phyloP scores from a whole-genome alignment of 2,329 filamentous ascomycete genomes.

The Fusarium protoensiforme region DNA sequence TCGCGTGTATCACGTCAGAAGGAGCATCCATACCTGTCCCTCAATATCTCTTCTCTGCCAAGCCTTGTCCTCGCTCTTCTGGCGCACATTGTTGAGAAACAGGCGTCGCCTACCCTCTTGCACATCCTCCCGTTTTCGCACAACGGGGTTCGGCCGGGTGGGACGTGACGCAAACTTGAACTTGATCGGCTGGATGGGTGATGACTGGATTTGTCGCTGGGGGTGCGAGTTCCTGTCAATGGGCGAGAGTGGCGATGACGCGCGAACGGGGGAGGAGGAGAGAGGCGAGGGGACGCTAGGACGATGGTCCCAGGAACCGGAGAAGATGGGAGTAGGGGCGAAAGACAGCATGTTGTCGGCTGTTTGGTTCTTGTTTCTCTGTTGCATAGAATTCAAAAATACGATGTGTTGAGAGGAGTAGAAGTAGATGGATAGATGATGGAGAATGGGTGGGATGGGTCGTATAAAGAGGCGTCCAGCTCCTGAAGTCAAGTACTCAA shows the following conservation, averaged over 20 bases:
- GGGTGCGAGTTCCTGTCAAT: conserved; percentile 55
- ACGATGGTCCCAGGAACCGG: conserved; percentile 56
- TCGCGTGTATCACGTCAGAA: background rate
- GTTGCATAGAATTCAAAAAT: conserved; percentile 44
- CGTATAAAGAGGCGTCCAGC: conserved; percentile 31
- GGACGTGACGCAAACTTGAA: conserved; percentile 66
- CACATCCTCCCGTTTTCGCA: conserved; percentile 69
- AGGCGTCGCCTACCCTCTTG: conserved; percentile 73
- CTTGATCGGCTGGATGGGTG: conserved; percentile 53
- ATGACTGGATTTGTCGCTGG: conserved; percentile 58
- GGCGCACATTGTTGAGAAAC: conserved; percentile 75
- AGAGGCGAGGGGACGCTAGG: conserved; percentile 58
- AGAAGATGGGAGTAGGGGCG: conserved; percentile 56
- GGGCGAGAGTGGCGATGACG: conserved; percentile 59
- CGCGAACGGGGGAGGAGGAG: conserved; percentile 68
- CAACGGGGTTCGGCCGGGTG: conserved; percentile 71
- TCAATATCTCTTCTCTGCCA: conserved; percentile 73
- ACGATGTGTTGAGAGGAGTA: background rate
- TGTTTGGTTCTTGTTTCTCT: conserved; percentile 44
- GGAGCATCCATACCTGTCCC: conserved; percentile 57
- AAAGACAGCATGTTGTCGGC: conserved; percentile 54
- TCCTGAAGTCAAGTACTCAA: conserved; percentile 18
- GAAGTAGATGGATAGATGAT: conserved; percentile 11
- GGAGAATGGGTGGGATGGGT: conserved; percentile 8
- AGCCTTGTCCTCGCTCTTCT: conserved; percentile 67